phyloP scores from a whole-genome alignment of 495 filamentous ascomycete species.

The Aspergillus coremiiformis region DNA sequence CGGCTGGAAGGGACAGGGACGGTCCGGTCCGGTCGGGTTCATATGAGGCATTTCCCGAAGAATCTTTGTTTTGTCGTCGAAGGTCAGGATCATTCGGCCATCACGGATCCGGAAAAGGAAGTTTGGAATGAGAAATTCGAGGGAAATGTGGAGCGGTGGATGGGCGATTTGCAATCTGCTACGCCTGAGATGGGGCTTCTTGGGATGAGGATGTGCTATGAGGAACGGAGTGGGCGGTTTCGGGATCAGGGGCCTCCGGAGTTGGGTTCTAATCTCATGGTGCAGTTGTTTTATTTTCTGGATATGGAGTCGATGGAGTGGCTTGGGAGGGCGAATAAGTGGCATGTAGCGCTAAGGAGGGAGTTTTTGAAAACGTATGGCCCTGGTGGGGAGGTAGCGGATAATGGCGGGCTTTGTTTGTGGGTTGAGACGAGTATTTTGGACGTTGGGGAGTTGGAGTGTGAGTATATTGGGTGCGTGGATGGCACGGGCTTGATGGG shows the following conservation, averaged over 20 bases:
- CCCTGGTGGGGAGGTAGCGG: conserved; percentile 12
- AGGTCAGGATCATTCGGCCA: conserved; percentile 23
- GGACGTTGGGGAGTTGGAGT: conserved; percentile 18
- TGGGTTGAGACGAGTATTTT: conserved; percentile 27
- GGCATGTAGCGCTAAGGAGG: conserved; percentile 19
- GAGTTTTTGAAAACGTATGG: conserved; percentile 21
- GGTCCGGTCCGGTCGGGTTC: conserved; percentile 13
- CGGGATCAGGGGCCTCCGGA: background rate
- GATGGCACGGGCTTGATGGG: conserved; percentile 26
- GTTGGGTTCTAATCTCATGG: conserved; percentile 19
- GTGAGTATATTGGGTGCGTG: conserved; percentile 27
- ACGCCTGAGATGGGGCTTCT: conserved; percentile 16
- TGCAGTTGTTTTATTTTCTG: conserved; percentile 25
- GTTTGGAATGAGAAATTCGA: conserved; percentile 21
- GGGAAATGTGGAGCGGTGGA: conserved; percentile 15
- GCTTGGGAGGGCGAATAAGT: conserved; percentile 15
- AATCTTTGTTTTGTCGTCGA: conserved; percentile 27
- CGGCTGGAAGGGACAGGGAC: background rate
- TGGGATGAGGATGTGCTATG: conserved; percentile 14
- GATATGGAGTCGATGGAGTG: conserved; percentile 23
- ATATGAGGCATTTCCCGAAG: conserved; percentile 16
- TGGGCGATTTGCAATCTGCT: conserved; percentile 15
- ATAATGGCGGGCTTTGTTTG: conserved; percentile 12
- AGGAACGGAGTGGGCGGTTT: conserved; percentile 6
- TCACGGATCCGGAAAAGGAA: conserved; percentile 11